Evolutionary conservation across 2,329 filamentous ascomycete species (phyloP), one percentile per base, ranked within the genome.

Genomic region (Claviceps pazoutovae): DNA sequence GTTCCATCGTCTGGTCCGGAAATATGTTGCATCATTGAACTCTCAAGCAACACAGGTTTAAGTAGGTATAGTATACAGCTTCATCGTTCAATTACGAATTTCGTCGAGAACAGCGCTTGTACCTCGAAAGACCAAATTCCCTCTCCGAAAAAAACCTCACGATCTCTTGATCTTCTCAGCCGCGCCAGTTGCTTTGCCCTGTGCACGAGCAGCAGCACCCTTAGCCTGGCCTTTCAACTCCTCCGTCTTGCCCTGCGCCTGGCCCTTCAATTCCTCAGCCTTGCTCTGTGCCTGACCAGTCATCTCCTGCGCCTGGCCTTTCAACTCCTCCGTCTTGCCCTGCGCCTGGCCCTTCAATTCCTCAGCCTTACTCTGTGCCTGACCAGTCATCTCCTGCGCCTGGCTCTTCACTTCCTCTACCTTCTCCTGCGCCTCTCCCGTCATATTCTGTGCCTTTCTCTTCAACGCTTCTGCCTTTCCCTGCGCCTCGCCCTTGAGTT

Each of bases 301-400:
- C 17, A 19, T 19, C 17, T 19, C 68, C 13, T 62, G 48, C 4
- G 62, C 57, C 54, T 64, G 60, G 47, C 66, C 69, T 9, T 57
- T 61, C 17, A 64, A 59, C 3, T 74, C 62, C 5, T 67, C 59
- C 13, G 66, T 61, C 26, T 66, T 67, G 30, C 53, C 59, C 51
- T 64, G 83, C 5, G 63, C 65, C 50, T 64, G 63, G 2, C 70
- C 71, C 56, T 59, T 58, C 14, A 64, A 41, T 53, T 65, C 66
- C 53, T 67, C 64, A 14, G 64, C 66, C 54, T 71, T 60, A 49
- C 69, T 69, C 50, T 60, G 56, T 64, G 62, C 71, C 57, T 59
- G 57, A 21, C 61, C 52, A 5, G 64, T 57, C 55, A 64, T 61
- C 49, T 66, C 68, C 11, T 62, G 48, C 5, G 62, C 57, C 54